Conservation (phyloP, 2,329 filamentous ascomycete genomes). For the Ceratocystis variospora region DNA sequence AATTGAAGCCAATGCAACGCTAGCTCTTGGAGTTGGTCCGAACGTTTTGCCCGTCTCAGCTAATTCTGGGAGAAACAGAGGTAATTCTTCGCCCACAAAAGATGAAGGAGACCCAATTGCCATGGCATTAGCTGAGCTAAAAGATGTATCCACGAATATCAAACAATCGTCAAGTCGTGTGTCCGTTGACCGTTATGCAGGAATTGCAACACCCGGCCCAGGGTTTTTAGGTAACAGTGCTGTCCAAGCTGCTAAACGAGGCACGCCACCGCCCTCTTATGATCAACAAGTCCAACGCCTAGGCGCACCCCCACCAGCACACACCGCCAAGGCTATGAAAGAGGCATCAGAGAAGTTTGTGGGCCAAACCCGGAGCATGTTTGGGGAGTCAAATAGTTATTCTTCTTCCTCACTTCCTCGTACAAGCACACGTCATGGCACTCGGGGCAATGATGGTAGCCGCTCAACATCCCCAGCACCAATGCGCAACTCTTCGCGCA, state of each 20-base stretch:
- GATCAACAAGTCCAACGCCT: constrained; percentile 64
- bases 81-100: constrained; percentile 26
- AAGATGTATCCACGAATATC: constrained; percentile 52
- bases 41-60: constrained; percentile 91
- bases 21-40: constrained; percentile 86
- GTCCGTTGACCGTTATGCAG: constrained; percentile 90
- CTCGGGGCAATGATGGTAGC: constrained; percentile 45
- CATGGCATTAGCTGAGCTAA: constrained; percentile 79
- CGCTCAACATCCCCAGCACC: constrained; percentile 55
- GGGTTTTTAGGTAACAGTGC: constrained; percentile 29
- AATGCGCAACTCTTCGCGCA: constrained; percentile 24
- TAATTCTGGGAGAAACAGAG: constrained; percentile 7
- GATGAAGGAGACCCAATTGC: constrained; percentile 73
- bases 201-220: constrained; percentile 71
- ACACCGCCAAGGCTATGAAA: constrained; percentile 90
- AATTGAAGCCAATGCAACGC: constrained; percentile 80
- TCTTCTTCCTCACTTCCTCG: constrained; percentile 22
- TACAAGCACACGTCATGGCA: constrained; percentile 41
- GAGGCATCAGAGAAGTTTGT: constrained; percentile 83
- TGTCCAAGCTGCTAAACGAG: constrained; percentile 46
- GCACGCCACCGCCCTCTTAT: constrained; percentile 78
- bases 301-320: constrained; percentile 79
- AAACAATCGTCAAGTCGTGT: constrained; percentile 74
- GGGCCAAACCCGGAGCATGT: constrained; percentile 69
- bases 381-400: constrained; percentile 30